Evolutionary conservation across 768 basidiomycete genomes (phyloP), one percentile per base, ranked within the genome.

Genomic region (Collybiopsis luxurians): DNA sequence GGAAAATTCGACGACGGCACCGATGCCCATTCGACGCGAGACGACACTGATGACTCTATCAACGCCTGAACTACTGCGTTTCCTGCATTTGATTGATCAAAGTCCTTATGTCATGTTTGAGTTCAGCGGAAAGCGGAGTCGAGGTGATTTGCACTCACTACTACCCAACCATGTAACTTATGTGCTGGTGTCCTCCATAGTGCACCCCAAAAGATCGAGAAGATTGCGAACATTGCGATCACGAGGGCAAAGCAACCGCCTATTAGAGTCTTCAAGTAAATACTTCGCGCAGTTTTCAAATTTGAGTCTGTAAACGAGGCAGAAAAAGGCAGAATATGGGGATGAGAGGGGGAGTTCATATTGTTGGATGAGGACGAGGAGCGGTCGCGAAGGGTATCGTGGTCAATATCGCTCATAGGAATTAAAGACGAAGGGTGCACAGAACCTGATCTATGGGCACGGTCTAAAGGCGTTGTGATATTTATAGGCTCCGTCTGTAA

Each of bases 181-280:
- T 75, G 72, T 4, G 57, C 75, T 49, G 64, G 71, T 10, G 73
- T 65, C 46, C 72, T 71, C 66, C 76, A 79, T 1, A 82, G 64
- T 12, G 80, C 77, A 10, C 81, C 84, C 84, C 83, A 85, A 57
- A 81, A 84, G 44, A 85, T 81, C 1, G 80, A 66, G 59, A 84
- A 67, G 26, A 83, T 71, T 0, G 67, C 65, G 53, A 80, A 73
- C 17, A 84, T 78, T 17, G 74, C 67, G 36, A 75, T 58, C 3
- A 65, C 52, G n/a, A 80, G 59, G 19, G 71, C 55, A 4, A 67
- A 58, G 0, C 71, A 65, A 17, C 75, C 71, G 10, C 63, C 57
- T 5, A 76, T 4, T 45, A 82, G 68, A 2, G 73, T 71, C 60
- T 68, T 76, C 48, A 79, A 55, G 69, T 81, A 84, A 10, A 64